phyloP scores from a whole-genome alignment of 805 yeast genomes.

The Cyberlindnera maritima region DNA sequence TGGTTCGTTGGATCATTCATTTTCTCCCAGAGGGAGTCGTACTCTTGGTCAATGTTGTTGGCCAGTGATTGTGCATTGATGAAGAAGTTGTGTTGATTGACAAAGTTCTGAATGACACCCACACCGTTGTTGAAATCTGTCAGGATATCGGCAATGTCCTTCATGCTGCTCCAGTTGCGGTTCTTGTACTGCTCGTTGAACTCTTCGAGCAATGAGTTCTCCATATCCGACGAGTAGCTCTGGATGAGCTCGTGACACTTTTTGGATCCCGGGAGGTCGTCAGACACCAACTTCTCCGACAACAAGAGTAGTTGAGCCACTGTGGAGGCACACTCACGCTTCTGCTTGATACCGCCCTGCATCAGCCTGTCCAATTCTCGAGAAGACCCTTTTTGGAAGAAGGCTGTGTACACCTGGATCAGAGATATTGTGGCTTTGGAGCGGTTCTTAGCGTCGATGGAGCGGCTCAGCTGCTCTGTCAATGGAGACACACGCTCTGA shows the following conservation, averaged over 20 bases:
- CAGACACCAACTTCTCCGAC: slow-evolving; percentile 60
- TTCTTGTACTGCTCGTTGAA: slow-evolving; percentile 74
- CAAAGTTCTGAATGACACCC: slow-evolving; percentile 77
- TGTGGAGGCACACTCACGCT: slow-evolving; percentile 63
- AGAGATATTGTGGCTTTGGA: slow-evolving; percentile 70
- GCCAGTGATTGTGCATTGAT: slow-evolving; percentile 31
- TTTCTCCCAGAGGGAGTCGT: slow-evolving; percentile 54
- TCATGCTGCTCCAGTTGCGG: slow-evolving; percentile 68
- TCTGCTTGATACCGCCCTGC: slow-evolving; percentile 50
- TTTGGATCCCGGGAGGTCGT: slow-evolving; percentile 44
- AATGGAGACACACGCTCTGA: slow-evolving; percentile 63
- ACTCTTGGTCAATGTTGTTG: slow-evolving; percentile 31
- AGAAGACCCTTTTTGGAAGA: slow-evolving; percentile 47
- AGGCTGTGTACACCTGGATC: slow-evolving; percentile 73
- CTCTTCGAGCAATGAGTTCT: slow-evolving; percentile 60
- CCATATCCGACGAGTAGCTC: slow-evolving; percentile 75
- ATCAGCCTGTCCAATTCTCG: slow-evolving; percentile 58
- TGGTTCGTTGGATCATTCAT: slow-evolving; percentile 58
- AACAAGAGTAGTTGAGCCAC: slow-evolving; percentile 63
- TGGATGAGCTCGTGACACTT: slow-evolving; percentile 46
- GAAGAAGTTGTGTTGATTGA: slow-evolving; percentile 75
- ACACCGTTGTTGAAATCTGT: slow-evolving; percentile 82
- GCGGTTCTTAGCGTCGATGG: slow-evolving; percentile 70
- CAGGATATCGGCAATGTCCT: slow-evolving; percentile 69
- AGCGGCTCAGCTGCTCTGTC: slow-evolving; percentile 63